phyloP scores from a whole-genome alignment of 2,329 filamentous ascomycete genomes.

The Aspergillus sp. region DNA sequence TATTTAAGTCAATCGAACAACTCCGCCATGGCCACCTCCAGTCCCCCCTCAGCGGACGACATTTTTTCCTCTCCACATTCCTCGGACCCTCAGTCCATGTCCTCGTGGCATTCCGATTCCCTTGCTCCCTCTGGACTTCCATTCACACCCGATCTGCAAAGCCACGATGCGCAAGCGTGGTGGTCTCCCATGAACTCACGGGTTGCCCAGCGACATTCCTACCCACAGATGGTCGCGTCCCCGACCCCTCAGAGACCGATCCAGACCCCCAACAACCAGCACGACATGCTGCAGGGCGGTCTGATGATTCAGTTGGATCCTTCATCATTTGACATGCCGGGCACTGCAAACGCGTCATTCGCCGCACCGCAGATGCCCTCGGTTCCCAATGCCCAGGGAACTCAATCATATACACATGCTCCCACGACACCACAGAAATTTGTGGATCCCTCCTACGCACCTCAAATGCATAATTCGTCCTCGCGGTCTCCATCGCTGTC shows the following conservation, averaged over 20 bases:
- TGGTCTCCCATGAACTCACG: constrained; percentile 41
- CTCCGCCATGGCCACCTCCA: constrained; percentile 32
- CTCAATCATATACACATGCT: constrained; percentile 16
- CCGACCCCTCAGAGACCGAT: constrained; percentile 35
- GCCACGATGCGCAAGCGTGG: constrained; percentile 39
- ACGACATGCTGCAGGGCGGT: constrained; percentile 38
- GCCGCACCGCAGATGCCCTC: constrained; percentile 23
- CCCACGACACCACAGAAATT: constrained; percentile 25
- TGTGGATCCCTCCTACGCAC: constrained; percentile 29
- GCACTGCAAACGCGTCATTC: constrained; percentile 29
- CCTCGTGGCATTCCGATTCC: constrained; percentile 43
- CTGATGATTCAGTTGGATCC: constrained; percentile 42
- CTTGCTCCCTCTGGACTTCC: constrained; percentile 36
- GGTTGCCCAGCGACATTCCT: constrained; percentile 37
- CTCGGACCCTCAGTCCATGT: constrained; percentile 38
- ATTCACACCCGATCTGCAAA: constrained; percentile 41
- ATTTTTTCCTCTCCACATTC: constrained; percentile 40
- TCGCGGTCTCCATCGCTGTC: constrained; percentile 42
- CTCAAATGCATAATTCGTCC: constrained; percentile 22
- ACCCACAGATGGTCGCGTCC: constrained; percentile 35
- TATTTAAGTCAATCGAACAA: constrained; percentile 33
- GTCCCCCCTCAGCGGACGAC: constrained; percentile 38
- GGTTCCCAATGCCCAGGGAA: constrained; percentile 15
- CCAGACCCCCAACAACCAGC: constrained; percentile 27
- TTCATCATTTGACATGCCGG: constrained; percentile 34